Evolutionary conservation across 2,329 filamentous ascomycete species (phyloP), one percentile per base, ranked within the genome.

Genomic region (Paecilomyces niveus): DNA sequence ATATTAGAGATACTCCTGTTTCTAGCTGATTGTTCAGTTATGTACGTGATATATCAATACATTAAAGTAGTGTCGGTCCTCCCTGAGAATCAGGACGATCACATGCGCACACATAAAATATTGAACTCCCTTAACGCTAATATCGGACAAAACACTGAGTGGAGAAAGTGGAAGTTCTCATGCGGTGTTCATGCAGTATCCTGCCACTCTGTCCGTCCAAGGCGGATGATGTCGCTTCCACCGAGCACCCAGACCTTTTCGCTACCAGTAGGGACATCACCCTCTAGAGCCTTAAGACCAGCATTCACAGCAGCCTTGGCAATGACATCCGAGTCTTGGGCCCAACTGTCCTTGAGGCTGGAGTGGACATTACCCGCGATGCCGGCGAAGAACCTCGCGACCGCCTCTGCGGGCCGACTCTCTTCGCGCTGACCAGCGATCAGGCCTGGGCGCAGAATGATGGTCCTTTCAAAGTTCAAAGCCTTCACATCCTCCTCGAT

Each of bases 401-500:
- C 67, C 22, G 80, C 78, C 69, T 91, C 90, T 6, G 78, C 73
- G 0, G 80, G 71, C 55, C 89, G 81, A 55, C 78, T 78, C 59
- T 86, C 80, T 66, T 88, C 81, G 58, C 92, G 81, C 15, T 83
- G 71, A 2, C 92, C 92, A 1, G 92, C 72, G 65, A 97, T 89
- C 61, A 92, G 62, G 0, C 89, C 92, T 0, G 92, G 92, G 52
- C 86, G 74, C 49, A 88, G 54, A 57, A 97, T 87, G 57, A 96
- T 83, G 3, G 86, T 87, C 63, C 89, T 85, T 54, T 92, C 89
- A 69, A 96, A 96, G 3, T 78, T 87, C 3, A 93, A 75, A 50
- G 76, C 83, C 70, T 84, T 83, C 60, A 96, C 82, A 15, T 85
- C 80, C 33, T 95, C 88, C 72, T 97, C 93, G 49, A 96, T 85